Evolutionary conservation across 257 asterid species (phyloP).

Genomic region (Buddleja alternifolia): DNA sequence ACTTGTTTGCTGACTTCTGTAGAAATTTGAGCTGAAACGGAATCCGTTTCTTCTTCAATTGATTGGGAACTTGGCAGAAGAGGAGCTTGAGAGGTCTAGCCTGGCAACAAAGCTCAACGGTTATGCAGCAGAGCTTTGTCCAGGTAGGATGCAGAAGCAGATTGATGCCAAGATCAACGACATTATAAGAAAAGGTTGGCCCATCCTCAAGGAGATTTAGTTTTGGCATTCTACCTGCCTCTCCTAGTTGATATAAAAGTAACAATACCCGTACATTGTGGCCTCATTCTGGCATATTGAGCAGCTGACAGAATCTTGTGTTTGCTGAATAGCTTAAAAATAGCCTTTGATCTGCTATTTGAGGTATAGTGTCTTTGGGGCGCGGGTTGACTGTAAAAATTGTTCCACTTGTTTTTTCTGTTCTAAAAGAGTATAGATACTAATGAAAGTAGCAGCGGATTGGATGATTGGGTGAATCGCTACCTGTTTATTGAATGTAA

Average conservation of each 20-base stretch:
- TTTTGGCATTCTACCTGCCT: constrained; percentile 9
- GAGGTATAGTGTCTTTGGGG: constrained; percentile 24
- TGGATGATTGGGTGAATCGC: too few relatives aligned
- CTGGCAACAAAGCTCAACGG: constrained; percentile 86
- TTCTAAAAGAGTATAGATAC: too few relatives aligned
- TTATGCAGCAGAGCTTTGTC: constrained; percentile 94
- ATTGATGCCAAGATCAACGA: constrained; percentile 76
- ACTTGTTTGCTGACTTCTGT: constrained; percentile 25
- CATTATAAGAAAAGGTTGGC: constrained; percentile 89
- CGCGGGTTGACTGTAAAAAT: too few relatives aligned
- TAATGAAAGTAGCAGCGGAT: too few relatives aligned
- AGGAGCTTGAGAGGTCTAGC: constrained; percentile 81
- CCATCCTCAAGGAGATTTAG: constrained; percentile 76
- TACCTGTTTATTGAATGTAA: too few relatives aligned
- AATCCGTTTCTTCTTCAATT: constrained; percentile 83
- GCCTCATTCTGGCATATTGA: constrained; percentile 24
- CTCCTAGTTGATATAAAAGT: constrained; percentile 17
- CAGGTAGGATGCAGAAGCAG: constrained; percentile 64
- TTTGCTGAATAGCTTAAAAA: constrained; percentile 21
- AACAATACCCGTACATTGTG: constrained; percentile 1
- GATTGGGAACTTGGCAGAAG: constrained; percentile 87
- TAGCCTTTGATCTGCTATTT: constrained; percentile 12
- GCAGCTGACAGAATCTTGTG: constrained; percentile 12
- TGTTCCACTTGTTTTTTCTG: too few relatives aligned
- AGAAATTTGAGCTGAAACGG: constrained; percentile 97